Percentiles rank a stretch among this genome's conserved stretches.
phyloP scores from a whole-genome alignment of 306 rosid genomes.

The Inga leiocalycina region DNA sequence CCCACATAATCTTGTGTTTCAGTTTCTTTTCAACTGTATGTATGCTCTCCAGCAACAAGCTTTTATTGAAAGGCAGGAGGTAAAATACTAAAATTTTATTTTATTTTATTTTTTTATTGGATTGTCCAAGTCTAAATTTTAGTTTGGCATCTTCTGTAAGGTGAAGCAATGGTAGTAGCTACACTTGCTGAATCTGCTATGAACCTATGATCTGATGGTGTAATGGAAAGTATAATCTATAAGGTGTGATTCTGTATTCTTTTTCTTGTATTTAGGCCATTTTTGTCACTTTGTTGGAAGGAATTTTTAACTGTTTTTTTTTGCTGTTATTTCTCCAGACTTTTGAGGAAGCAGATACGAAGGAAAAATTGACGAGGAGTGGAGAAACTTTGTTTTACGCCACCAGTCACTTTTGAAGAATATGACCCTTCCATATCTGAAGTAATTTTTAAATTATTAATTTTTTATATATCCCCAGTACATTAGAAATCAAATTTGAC shows the following conservation, averaged over 20 bases:
- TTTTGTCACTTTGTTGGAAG: not conserved
- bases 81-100: no score
- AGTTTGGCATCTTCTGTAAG: no score
- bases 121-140: no score
- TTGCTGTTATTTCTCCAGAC: slow-evolving; percentile 49
- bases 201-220: slow-evolving; percentile 37
- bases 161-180: no score
- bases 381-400: slow-evolving; percentile 90
- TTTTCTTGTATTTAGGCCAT: not conserved
- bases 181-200: no score
- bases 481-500: no score
- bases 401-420: slow-evolving; percentile 96
- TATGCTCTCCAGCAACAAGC: no score
- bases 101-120: no score
- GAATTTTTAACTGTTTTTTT: not conserved
- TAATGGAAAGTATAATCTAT: slow-evolving; percentile 96
- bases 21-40: no score
- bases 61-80: no score
- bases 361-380: slow-evolving; percentile 97
- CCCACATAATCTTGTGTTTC: no score
- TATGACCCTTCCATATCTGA: slow-evolving; percentile 96
- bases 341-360: slow-evolving; percentile 96
- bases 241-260: slow-evolving; percentile 58
- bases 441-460: slow-evolving; percentile 46
- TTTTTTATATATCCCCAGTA: no score